Conservation (phyloP, 2,329 filamentous ascomycete genomes). For the Penicillium polonicum region DNA sequence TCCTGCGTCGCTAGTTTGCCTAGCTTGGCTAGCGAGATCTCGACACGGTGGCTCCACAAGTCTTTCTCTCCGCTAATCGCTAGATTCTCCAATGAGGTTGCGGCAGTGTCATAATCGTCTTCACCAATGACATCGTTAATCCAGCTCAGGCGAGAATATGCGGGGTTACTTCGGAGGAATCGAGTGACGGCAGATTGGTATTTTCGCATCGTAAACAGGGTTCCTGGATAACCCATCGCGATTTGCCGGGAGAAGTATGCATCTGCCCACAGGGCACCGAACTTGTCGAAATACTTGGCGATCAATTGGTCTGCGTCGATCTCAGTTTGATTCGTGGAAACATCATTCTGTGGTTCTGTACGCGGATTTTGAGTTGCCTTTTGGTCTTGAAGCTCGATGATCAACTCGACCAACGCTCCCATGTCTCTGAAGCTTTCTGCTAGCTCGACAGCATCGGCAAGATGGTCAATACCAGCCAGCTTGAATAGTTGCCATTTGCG, state of each 20-base stretch:
- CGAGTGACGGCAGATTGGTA: constrained; percentile 71
- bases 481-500: constrained; percentile 50
- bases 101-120: constrained; percentile 71
- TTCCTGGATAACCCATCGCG: constrained; percentile 61
- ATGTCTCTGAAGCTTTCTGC: constrained; percentile 65
- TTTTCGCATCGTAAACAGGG: constrained; percentile 67
- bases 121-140: constrained; percentile 86
- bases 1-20: constrained; percentile 65
- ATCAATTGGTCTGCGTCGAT: constrained; percentile 40
- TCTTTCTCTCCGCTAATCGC: constrained; percentile 72
- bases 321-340: constrained; percentile 25
- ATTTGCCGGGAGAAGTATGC: constrained; percentile 81
- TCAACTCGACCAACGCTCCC: constrained; percentile 57
- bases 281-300: constrained; percentile 50
- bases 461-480: constrained; percentile 52
- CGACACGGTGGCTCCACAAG: constrained; percentile 89
- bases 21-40: constrained; percentile 85
- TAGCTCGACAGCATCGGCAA: constrained; percentile 58
- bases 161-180: constrained; percentile 71
- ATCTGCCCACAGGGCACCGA: constrained; percentile 55
- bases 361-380: constrained; percentile 26
- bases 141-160: constrained; percentile 80
- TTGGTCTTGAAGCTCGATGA: constrained; percentile 44
- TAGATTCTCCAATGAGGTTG: constrained; percentile 66
- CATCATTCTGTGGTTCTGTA: constrained; percentile 13